Evolutionary conservation across 2,329 filamentous ascomycete species (phyloP).

Genomic region (Fusarium cicatricum): DNA sequence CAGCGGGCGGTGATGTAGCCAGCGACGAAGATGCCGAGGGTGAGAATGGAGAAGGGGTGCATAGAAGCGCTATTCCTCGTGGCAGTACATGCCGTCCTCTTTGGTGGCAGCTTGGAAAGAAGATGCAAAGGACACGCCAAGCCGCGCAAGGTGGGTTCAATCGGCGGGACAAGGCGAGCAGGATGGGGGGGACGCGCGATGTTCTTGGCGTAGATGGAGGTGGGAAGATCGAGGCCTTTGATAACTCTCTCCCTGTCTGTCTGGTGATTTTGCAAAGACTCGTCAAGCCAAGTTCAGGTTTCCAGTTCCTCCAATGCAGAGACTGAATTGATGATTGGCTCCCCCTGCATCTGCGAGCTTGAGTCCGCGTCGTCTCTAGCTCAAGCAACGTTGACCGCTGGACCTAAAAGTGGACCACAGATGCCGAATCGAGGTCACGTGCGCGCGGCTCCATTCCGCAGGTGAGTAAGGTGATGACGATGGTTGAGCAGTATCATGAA

Average conservation of each 20-base stretch:
- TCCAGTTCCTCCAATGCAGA: constrained; percentile 28
- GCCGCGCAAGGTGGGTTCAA: constrained; percentile 32
- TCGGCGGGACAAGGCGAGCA: constrained; percentile 23
- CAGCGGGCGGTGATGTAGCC: constrained; percentile 99
- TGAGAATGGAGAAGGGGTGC: constrained; percentile 97
- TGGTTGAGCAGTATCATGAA: not conserved
- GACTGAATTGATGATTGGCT: constrained; percentile 31
- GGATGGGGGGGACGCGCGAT: constrained; percentile 3
- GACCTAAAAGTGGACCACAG: constrained; percentile 31
- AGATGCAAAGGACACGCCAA: constrained; percentile 34
- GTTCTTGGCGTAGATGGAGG: constrained; percentile 8
- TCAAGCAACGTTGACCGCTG: constrained; percentile 21
- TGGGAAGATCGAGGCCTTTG: not conserved
- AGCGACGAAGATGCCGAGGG: constrained; percentile 97
- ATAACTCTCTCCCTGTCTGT: not conserved
- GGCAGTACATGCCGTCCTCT: constrained; percentile 54
- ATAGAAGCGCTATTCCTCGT: constrained; percentile 67
- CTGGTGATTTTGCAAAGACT: not conserved
- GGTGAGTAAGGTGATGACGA: constrained; percentile 15
- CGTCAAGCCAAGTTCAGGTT: constrained; percentile 9
- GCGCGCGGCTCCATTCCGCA: constrained; percentile 22
- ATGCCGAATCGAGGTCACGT: constrained; percentile 23
- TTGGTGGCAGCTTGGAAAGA: constrained; percentile 3
- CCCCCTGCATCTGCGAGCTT: constrained; percentile 31
- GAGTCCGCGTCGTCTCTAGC: constrained; percentile 22